Conservation (phyloP, 2,329 filamentous ascomycete species). For the Ambrosiella cleistominuta region DNA sequence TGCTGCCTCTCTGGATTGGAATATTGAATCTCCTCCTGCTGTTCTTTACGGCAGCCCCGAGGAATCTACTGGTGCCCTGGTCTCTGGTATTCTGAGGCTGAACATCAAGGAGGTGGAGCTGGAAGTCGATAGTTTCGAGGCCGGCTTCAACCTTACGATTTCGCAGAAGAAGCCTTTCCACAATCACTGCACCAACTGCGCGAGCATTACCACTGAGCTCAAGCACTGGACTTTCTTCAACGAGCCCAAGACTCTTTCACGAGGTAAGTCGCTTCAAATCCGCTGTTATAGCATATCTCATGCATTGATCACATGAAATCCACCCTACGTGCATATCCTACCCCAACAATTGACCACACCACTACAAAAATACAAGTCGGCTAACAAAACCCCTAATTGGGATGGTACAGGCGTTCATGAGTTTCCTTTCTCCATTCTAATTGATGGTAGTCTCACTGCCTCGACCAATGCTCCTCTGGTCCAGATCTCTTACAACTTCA, state of each 20-base stretch:
- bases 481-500: conserved; percentile 62
- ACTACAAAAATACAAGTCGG: conserved; percentile 11
- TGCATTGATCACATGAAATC: neutral
- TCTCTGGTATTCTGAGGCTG: conserved; percentile 68
- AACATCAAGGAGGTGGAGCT: conserved; percentile 48
- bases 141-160: conserved; percentile 52
- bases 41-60: conserved; percentile 63
- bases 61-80: conserved; percentile 63
- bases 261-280: conserved; percentile 24
- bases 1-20: conserved; percentile 31
- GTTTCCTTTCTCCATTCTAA: conserved; percentile 77
- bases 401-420: conserved; percentile 40
- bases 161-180: conserved; percentile 69
- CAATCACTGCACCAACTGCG: conserved; percentile 61
- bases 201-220: conserved; percentile 52
- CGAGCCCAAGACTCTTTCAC: conserved; percentile 31
- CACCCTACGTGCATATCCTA: neutral
- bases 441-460: conserved; percentile 73
- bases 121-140: conserved; percentile 54
- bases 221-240: conserved; percentile 64
- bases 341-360: neutral
- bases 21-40: conserved; percentile 71
- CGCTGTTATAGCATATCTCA: neutral
- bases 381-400: conserved; percentile 13
- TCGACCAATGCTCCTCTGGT: conserved; percentile 58